Base-by-base conservation (phyloP, 2,329 filamentous ascomycete species). In the Gnomoniopsis sp. region DNA sequence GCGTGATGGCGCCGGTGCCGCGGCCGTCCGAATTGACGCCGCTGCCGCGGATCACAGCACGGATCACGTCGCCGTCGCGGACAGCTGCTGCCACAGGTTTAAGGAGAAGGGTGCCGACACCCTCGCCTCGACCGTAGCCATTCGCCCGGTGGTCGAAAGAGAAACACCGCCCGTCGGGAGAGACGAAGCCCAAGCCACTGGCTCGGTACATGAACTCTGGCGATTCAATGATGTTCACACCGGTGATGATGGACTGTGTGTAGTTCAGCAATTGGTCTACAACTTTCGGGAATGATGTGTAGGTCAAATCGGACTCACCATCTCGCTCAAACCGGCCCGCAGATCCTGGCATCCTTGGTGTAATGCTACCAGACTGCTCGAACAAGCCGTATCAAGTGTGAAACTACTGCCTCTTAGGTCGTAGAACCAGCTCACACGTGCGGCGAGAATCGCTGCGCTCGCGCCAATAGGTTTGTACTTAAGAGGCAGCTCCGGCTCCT, bases 311-410 rank as follows among this genome's bases (percentile, higher is more conserved):
- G 41, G 22, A 57, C 49, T 17, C 33, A 58, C 56, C 56, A 58
- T 58, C 38, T 58, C 56, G 46, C 56, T 58, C 33, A 58, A 34
- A 2, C 56, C 56, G 19, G 56, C 56, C 4, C 56, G 56, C 34
- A 58, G 56, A 46, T 58, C 56, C 34, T 58, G 56, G 46, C 49
- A 50, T 36, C 56, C 56, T 33, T 44, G 53, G 49, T 60, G 58
- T 38, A 60, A 63, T 0, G 74, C 76, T 1, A 74, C 68, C 8
- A 79, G 64, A 19, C 70, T 73, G 12, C 72, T 72, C 0, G 77
- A 79, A 62, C 78, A 81, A 3, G 73, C 79, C 0, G 79, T 80
- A 56, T 80, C 77, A 1, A 80, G 65, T 0, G 76, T 76, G 62
- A 79, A 66, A 59, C 74, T 75, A 0, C 76, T 71, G 0, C 77